Base-by-base conservation (phyloP, 768 basidiomycete genomes). In the Podaxis sp. region DNA sequence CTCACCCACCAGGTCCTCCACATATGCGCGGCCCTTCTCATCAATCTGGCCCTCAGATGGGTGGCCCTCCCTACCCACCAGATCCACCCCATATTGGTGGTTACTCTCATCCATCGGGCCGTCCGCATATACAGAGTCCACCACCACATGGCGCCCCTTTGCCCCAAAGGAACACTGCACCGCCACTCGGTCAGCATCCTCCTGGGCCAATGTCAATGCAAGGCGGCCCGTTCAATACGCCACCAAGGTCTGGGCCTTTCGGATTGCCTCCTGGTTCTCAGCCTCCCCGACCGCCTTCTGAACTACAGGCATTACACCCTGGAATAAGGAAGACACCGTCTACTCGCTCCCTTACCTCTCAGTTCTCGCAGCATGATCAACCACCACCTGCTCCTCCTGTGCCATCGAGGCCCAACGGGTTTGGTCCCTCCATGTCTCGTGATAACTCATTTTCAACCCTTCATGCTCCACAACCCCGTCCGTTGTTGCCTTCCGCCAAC, bases 401-500 rank as follows among this genome's bases (percentile, higher is more conserved):
- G 48, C 79, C 79, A n/a, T 65, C 72, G 16, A 75, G 78, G 57
- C 74, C 74, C 56, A 72, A 74, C 50, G 74, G 74, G 21, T 72
- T 76, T 59, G 72, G 73, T 28, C 65, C 70, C 18, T 64, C 67
- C 59, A 68, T 75, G 13, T 72, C 76, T 1, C 72, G 77, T 57
- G 79, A 72, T 57, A 73, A 72, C 37, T 78, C 80, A 53, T 71
- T 73, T 51, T 72, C 72, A 48, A 73, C 69, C 63, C 59, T 80
- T 51, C 74, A 74, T 63, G 73, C 73, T 50, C 77, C 80, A 6
- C 78, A 77, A 53, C 74, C 78, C 10, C 83, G 84, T 28, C 77
- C 84, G 1, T 65, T 90, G 61, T 73, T 88, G 16, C 90, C 90
- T 18, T 90, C 89, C 11, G 81, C 83, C 23, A 82, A 86, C 63